Evolutionary conservation across 345 rosid genomes (phyloP), one percentile per base, ranked within the genome.

Genomic region (Aurinia saxatilis): DNA sequence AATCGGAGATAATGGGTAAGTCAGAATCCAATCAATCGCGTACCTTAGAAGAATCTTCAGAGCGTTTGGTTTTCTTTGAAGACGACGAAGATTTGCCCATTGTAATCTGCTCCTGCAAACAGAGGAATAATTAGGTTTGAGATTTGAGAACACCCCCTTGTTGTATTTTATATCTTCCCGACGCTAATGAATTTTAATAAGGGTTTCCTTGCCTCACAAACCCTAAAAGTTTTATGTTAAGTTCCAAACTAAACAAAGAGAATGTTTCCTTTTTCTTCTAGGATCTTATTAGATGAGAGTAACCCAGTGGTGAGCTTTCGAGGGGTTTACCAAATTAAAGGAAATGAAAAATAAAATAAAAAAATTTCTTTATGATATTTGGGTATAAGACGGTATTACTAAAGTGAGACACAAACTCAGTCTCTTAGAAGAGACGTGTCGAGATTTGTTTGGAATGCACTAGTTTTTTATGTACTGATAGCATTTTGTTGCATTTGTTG

Each of bases 11-110:
- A 54, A 50, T 50, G 10, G 10, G 27, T 23, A 44, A 42, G 13
- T 44, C 27, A n/a, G 1, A 65, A 51, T 19, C 25, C 5, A 50
- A 10, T 51, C 54, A 40, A 11, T 10, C 31, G 29, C 60, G 42
- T 75, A 79, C 88, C 88, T 68, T 38, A 30, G 83, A 75, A 1
- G 79, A 61, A 66, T 57, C 57, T 73, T 61, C 75, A 38, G 85
- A 69, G 40, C 72, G 81, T 57, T 79, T 71, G 0, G 16, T 76
- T 60, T 74, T 81, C 81, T 79, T 81, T 14, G 38, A 36, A 34
- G 89, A 79, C 36, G 80, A 71, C 48, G 68, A 68, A 14, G 82
- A 76, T 63, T 82, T 82, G 1, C 80, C 82, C 84, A 80, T 82
- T 53, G 36, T 39, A 36, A 12, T 17, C 41, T 53, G 37, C 19